Percentiles rank a stretch among this genome's conserved stretches.
Conservation (phyloP, 2,329 filamentous ascomycete genomes). For the Atkinsonella hypoxylon region DNA sequence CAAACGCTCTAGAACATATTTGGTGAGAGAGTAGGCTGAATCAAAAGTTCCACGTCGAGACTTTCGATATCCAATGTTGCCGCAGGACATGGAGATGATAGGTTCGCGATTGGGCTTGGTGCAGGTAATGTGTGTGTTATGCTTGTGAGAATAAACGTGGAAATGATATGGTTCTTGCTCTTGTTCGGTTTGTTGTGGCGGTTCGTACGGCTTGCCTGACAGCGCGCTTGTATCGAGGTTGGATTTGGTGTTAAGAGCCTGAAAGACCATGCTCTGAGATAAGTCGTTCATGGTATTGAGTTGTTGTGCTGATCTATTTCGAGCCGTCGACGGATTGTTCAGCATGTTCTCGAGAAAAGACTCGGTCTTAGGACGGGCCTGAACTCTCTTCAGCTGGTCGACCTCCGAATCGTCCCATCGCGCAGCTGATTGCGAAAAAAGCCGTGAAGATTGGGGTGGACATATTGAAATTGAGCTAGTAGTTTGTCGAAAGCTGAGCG, state of each 20-base stretch:
- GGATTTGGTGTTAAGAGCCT: conserved; percentile 22
- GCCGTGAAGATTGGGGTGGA: conserved; percentile 15
- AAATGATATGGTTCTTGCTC: conserved; percentile 63
- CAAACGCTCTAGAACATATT: conserved; percentile 73
- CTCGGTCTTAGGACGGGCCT: conserved; percentile 16
- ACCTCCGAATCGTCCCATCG: conserved; percentile 15
- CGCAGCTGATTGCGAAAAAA: conserved; percentile 28
- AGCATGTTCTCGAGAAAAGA: conserved; percentile 23
- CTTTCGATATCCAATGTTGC: conserved; percentile 89
- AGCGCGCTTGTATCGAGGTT: conserved; percentile 22
- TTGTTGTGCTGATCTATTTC: conserved; percentile 10
- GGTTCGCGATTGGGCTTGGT: conserved; percentile 70
- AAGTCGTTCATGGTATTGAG: conserved; percentile 22
- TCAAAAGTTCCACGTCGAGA: conserved; percentile 72
- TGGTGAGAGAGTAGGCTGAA: conserved; percentile 78
- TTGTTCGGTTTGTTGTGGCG: conserved; percentile 21
- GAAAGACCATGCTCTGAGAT: conserved; percentile 27
- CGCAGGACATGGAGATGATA: conserved; percentile 68
- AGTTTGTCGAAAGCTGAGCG: conserved; percentile 17
- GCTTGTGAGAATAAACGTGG: conserved; percentile 76
- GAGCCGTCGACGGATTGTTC: conserved; percentile 13
- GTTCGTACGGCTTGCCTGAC: conserved; percentile 12
- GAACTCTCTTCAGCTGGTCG: conserved; percentile 12
- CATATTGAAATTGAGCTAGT: conserved; percentile 13
- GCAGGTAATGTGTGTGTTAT: conserved; percentile 91